These are phyloP conservation scores for Clarireedia homoeocarpa DNA, from an alignment of 2,329 filamentous ascomycete species.

Conservation along the genomic window DNA sequence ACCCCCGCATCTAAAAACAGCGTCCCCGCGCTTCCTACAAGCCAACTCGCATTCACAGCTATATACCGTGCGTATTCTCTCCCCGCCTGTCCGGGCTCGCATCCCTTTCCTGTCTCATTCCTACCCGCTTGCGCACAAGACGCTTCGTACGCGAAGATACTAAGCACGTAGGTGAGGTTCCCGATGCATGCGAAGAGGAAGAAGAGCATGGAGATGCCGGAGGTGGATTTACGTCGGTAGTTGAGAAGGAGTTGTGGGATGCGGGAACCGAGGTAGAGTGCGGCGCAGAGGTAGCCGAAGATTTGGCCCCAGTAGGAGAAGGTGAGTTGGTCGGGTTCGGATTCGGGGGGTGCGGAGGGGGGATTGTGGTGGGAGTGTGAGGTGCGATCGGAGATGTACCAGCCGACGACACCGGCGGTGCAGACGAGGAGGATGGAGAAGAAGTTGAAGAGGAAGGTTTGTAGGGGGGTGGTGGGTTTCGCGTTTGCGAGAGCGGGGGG, in stretches of 20 bases:
- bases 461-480: conserved; percentile 42
- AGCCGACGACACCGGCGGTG: conserved; percentile 74
- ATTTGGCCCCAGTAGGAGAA: conserved; percentile 79
- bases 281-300: conserved; percentile 88
- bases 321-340: conserved; percentile 43
- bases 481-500: conserved; percentile 35
- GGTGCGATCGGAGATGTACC: conserved; percentile 58
- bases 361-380: conserved; percentile 26
- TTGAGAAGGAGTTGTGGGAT: conserved; percentile 89
- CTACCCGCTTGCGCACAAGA: conserved; percentile 41
- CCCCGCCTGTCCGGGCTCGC: conserved; percentile 38
- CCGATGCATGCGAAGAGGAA: conserved; percentile 95
- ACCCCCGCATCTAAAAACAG: conserved; percentile 77
- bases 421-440: conserved; percentile 74
- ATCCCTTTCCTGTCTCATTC: conserved; percentile 36
- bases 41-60: conserved; percentile 83
- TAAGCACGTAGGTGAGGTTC: conserved; percentile 87
- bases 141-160: conserved; percentile 84
- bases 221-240: conserved; percentile 84
- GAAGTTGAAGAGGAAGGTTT: conserved; percentile 63
- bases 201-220: conserved; percentile 89
- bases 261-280: conserved; percentile 81
- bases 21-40: conserved; percentile 83
- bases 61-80: conserved; percentile 67
- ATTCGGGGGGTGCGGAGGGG: conserved; percentile 31